phyloP scores from a whole-genome alignment of 305 asterid genomes.

The Ajuga reptans region DNA sequence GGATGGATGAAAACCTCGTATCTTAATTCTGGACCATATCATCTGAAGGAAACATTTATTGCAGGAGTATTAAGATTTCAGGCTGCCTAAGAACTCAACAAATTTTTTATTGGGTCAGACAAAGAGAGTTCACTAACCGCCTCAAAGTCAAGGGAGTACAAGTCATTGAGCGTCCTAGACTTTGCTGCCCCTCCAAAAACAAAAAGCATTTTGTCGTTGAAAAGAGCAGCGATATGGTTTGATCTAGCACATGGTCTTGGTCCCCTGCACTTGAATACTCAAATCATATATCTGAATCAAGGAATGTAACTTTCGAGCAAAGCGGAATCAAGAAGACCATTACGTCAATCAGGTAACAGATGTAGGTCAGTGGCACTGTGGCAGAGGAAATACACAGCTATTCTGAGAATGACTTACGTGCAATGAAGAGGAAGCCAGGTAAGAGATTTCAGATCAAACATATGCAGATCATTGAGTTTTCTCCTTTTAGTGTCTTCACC shows the following conservation, averaged over 20 bases:
- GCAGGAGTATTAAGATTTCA: conserved; percentile 14
- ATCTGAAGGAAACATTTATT: conserved; percentile 45
- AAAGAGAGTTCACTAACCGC: conserved; percentile 55
- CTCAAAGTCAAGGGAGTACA: conserved; percentile 89
- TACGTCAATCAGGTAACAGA: conserved; percentile 7
- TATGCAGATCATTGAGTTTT: conserved; percentile 88
- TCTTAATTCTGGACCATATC: conserved; percentile 89
- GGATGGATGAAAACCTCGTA: conserved; percentile 87
- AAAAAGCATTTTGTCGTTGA: conserved; percentile 74
- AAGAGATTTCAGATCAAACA: conserved; percentile 91
- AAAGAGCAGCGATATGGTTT: conserved; percentile 82
- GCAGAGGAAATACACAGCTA: conserved; percentile 10
- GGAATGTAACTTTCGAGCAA: conserved; percentile 4
- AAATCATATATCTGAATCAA: background rate
- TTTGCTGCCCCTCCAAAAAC: conserved; percentile 90
- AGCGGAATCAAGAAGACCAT: conserved; percentile 12
- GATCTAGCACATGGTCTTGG: conserved; percentile 87
- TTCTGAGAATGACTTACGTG: conserved; percentile 53
- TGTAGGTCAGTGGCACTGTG: background rate
- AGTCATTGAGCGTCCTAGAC: conserved; percentile 83
- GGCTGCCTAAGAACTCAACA: conserved; percentile 10
- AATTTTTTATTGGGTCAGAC: background rate
- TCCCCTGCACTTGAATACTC: conserved; percentile 52
- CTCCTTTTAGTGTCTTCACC: conserved; percentile 81
- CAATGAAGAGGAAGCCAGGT: conserved; percentile 99